Evolutionary conservation across 768 basidiomycete genomes (phyloP).

Genomic region (Candolleomyces aberdarensis): DNA sequence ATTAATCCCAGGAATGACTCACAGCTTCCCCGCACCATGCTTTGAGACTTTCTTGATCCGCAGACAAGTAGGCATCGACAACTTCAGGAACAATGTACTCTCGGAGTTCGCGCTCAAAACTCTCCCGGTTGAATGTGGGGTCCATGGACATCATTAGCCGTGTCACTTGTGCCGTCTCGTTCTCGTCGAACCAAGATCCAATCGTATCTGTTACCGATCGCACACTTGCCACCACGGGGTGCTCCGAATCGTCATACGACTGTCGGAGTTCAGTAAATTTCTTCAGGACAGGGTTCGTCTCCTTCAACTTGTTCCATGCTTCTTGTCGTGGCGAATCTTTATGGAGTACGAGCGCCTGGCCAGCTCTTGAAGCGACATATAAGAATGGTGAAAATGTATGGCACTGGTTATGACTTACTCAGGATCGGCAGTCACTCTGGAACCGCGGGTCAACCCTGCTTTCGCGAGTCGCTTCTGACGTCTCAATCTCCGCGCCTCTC

Average conservation of each 20-base stretch:
- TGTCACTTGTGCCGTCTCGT: conserved; percentile 94
- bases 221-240: conserved; percentile 77
- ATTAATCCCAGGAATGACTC: conserved; percentile 26
- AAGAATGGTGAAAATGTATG: conserved; percentile 1
- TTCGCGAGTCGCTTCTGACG: conserved; percentile 80
- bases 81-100: conserved; percentile 99
- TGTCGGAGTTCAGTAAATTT: conserved; percentile 56
- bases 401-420: conserved; percentile 54
- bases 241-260: conserved; percentile 89
- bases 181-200: conserved; percentile 94
- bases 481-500: conserved; percentile 80
- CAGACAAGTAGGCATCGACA: conserved; percentile 92
- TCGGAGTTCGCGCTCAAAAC: conserved; percentile 83
- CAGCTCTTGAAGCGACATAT: conserved; percentile 56
- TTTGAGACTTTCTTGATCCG: conserved; percentile 80
- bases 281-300: conserved; percentile 74
- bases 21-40: conserved; percentile 97
- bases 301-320: conserved; percentile 77
- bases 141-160: conserved; percentile 86
- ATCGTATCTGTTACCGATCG: conserved; percentile 83
- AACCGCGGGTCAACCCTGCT: conserved; percentile 65
- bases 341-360: conserved; percentile 79
- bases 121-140: conserved; percentile 80
- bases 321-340: conserved; percentile 77
- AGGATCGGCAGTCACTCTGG: conserved; percentile 64